Base-by-base conservation (phyloP, 306 rosid genomes). In the Abrus precatorius region DNA sequence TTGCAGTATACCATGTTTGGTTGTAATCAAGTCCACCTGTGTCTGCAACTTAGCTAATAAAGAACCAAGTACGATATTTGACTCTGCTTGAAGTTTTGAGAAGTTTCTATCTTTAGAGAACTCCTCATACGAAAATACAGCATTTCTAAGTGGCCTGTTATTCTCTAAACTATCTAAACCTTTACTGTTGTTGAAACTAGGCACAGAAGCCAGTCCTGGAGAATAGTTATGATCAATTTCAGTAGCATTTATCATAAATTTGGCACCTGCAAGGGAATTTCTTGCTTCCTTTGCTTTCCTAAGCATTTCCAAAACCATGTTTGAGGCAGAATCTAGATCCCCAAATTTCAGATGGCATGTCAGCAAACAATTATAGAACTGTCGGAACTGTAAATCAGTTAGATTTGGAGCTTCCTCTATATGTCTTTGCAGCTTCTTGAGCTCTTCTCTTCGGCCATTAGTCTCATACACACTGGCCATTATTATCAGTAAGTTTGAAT, bases 341-440 rank as follows among this genome's bases (percentile, higher is more conserved):
- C 98, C 91, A 76, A 92, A 83, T 87, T 92, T 92, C 86, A 94
- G 86, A 85, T 92, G 97, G 84, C 98, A 94, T 3, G 92, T 75
- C 20, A 92, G 86, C 86, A 92, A 86, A 78, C 94, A 94, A 80
- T 86, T 91, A 81, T 85, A 88, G 78, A 91, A 92, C 84, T 94
- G 97, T 27, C 88, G 86, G 67, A 87, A 82, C 78, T 91, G 92
- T 77, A 83, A 30, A 82, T 87, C 91, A 79, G 85, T 91, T 41
- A 94, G 80, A 86, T 90, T 88, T 55, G 84, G 87, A 30, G 91
- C 86, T 72, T 94, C 94, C 73, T 91, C 94, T 44, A 94, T 80
- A 71, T 88, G 87, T 80, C 94, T 86, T 69, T 87, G 94, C 80
- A 94, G 88, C 82, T 88, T 92, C 88, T 77, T 89, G 33, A 91